Percentiles rank a stretch among this genome's conserved stretches.
These are phyloP conservation scores for Basidiobolus heterosporus DNA, from an alignment of 371 early-diverging fungal genomes.

Conservation along the genomic window DNA sequence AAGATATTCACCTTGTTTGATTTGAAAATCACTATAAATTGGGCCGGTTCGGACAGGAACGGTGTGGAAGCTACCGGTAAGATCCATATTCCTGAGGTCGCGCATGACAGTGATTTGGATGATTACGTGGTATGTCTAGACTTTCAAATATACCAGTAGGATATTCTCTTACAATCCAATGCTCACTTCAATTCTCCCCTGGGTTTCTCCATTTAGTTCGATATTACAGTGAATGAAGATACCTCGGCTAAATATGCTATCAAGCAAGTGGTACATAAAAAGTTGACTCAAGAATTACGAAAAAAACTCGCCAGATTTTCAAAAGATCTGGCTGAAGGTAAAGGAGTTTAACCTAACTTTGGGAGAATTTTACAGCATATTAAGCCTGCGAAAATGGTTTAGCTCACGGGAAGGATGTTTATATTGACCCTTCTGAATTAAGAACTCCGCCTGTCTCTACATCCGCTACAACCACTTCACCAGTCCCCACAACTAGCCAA, in stretches of 20 bases:
- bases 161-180: too few relatives aligned
- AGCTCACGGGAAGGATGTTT: slow-evolving; percentile 75
- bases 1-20: slow-evolving; percentile 79
- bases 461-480: slow-evolving; percentile 5
- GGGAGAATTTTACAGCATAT: too few relatives aligned
- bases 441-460: slow-evolving; percentile 13
- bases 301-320: slow-evolving; percentile 48
- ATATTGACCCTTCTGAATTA: slow-evolving; percentile 42
- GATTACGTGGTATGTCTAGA: slow-evolving; percentile 66
- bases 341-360: not conserved
- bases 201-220: slow-evolving; percentile 31
- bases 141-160: too few relatives aligned
- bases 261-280: slow-evolving; percentile 51
- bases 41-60: too few relatives aligned
- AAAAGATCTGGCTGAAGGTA: slow-evolving; percentile 55
- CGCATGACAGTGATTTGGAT: slow-evolving; percentile 68
- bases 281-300: slow-evolving; percentile 39
- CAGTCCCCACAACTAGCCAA: too few relatives aligned
- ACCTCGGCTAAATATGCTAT: slow-evolving; percentile 36
- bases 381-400: too few relatives aligned
- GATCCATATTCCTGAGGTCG: slow-evolving; percentile 76
- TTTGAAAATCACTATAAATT: slow-evolving; percentile 26
- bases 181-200: not conserved
- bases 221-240: slow-evolving; percentile 46
- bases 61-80: slow-evolving; percentile 44